A percentile compares a stretch with the other conserved stretches of the same genome.
Evolutionary conservation across 2,329 filamentous ascomycete species (phyloP).

Genomic region (Zelopaecilomyces penicillatus): DNA sequence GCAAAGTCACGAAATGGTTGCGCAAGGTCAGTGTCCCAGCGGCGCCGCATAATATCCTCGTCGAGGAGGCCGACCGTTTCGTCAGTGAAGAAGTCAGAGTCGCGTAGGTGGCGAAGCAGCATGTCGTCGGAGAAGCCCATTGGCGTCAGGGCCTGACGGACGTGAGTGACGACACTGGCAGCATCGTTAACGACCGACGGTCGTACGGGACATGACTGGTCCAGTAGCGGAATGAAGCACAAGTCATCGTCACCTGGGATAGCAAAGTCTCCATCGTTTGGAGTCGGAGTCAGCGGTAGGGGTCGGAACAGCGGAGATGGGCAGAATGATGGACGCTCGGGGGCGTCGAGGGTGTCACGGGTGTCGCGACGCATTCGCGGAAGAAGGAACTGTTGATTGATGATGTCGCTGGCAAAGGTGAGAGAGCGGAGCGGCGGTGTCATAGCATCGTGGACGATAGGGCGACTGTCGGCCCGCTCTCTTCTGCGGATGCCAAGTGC

Average conservation of each 20-base stretch:
- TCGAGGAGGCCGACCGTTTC: constrained; percentile 30
- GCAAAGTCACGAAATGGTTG: constrained; percentile 26
- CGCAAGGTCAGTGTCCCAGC: constrained; percentile 23
- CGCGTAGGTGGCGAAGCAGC: constrained; percentile 33
- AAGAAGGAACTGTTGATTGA: constrained; percentile 2
- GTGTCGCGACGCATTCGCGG: constrained; percentile 12
- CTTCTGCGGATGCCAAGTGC: constrained; percentile 12
- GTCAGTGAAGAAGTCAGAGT: constrained; percentile 30
- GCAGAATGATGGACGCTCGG: constrained; percentile 16
- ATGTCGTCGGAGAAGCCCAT: constrained; percentile 31
- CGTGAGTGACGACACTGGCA: constrained; percentile 2
- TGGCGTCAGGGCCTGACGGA: constrained; percentile 12
- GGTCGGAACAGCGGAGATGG: constrained; percentile 13
- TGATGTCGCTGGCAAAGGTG: constrained; percentile 9
- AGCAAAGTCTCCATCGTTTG: constrained; percentile 12
- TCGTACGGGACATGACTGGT: constrained; percentile 4
- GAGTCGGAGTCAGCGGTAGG: constrained; percentile 15
- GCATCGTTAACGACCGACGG: constrained; percentile 11
- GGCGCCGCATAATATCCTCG: constrained; percentile 26
- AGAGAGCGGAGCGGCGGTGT: constrained; percentile 21
- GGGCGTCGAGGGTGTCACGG: constrained; percentile 22
- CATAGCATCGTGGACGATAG: constrained; percentile 13
- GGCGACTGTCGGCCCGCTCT: constrained; percentile 15
- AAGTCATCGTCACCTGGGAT: constrained; percentile 21
- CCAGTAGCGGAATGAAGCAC: constrained; percentile 23